These are phyloP conservation scores for Rosa chinensis DNA, from an alignment of 306 rosid genomes.

Conservation along the genomic window DNA sequence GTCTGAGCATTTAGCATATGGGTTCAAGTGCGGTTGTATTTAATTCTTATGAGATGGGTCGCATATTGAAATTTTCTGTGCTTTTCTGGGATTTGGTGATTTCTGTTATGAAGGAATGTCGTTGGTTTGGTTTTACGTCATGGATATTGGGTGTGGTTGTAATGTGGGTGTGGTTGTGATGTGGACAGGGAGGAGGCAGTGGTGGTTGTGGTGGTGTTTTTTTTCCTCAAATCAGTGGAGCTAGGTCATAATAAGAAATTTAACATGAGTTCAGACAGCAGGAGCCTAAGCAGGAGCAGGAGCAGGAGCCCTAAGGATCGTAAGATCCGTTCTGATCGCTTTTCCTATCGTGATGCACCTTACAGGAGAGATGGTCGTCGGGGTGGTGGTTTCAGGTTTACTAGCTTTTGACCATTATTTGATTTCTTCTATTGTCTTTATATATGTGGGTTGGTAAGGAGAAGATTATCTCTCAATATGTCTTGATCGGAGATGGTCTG, in stretches of 20 bases:
- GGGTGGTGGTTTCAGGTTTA: conserved; percentile 99
- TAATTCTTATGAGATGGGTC: conserved; percentile 60
- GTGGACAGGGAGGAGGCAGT: conserved; percentile 97
- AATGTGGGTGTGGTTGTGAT: conserved; percentile 92
- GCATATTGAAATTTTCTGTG: conserved; percentile 51
- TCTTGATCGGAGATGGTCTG: conserved; percentile 25
- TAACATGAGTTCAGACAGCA: conserved; percentile 91
- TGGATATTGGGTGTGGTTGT: conserved; percentile 93
- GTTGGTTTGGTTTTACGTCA: conserved; percentile 70
- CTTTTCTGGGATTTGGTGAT: conserved; percentile 52
- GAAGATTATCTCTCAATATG: conserved; percentile 18
- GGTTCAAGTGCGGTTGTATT: conserved; percentile 52
- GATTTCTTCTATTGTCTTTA: conserved; percentile 28
- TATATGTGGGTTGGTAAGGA: conserved; percentile 35
- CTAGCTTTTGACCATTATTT: conserved; percentile 40
- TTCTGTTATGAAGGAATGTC: conserved; percentile 67
- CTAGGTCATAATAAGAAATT: conserved; percentile 56
- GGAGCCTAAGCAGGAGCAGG: conserved; percentile 90
- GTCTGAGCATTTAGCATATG: conserved; percentile 36
- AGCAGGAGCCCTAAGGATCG: conserved; percentile 96
- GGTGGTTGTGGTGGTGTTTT: conserved; percentile 59
- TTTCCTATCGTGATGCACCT: conserved; percentile 92
- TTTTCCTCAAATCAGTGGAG: conserved; percentile 57
- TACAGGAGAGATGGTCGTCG: conserved; percentile 95
- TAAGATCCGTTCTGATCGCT: conserved; percentile 93